Percentiles rank a stretch among this genome's conserved stretches.
These are phyloP conservation scores for Malassezia sympodialis DNA, from an alignment of 1,284 basidiomycete species.

Conservation along the genomic window DNA sequence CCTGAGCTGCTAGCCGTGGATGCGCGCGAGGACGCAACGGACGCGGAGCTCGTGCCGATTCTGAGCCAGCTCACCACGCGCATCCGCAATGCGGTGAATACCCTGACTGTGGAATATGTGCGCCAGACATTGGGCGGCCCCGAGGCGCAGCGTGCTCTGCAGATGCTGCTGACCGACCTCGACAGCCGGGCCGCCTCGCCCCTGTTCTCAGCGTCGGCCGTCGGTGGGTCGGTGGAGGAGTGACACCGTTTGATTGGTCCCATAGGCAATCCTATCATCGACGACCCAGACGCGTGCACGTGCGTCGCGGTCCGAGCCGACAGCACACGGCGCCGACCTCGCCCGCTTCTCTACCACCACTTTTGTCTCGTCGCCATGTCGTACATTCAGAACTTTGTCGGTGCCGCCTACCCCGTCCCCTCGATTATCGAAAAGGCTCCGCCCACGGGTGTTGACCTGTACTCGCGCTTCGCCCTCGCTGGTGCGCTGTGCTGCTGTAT, in stretches of 20 bases:
- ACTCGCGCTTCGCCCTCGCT: conserved; percentile 59
- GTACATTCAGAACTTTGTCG: conserved; percentile 17
- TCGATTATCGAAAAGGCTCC: conserved; percentile 25
- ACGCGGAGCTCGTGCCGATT: conserved; percentile 38
- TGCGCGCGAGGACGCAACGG: conserved; percentile 44
- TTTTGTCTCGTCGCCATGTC: conserved; percentile 2
- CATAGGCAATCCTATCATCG: not conserved
- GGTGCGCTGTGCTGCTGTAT: conserved; percentile 79
- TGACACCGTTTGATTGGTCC: not conserved
- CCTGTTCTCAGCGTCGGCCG: not conserved
- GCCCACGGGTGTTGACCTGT: conserved; percentile 42
- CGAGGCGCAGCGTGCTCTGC: not conserved
- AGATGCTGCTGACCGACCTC: not conserved
- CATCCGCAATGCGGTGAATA: conserved; percentile 28
- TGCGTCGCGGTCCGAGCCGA: not conserved
- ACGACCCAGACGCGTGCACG: not conserved
- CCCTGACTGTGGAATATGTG: not conserved
- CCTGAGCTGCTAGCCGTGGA: conserved; percentile 39
- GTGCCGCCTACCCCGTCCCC: conserved; percentile 32
- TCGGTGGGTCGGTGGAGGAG: not conserved
- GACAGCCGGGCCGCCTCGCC: not conserved
- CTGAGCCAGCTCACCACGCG: conserved; percentile 41
- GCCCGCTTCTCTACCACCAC: conserved; percentile 1
- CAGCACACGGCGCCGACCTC: not conserved
- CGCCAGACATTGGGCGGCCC: not conserved